A percentile compares a stretch with the other conserved stretches of the same genome.
Conservation (phyloP, 2,329 filamentous ascomycete genomes). For the Nectriaceae sp. region DNA sequence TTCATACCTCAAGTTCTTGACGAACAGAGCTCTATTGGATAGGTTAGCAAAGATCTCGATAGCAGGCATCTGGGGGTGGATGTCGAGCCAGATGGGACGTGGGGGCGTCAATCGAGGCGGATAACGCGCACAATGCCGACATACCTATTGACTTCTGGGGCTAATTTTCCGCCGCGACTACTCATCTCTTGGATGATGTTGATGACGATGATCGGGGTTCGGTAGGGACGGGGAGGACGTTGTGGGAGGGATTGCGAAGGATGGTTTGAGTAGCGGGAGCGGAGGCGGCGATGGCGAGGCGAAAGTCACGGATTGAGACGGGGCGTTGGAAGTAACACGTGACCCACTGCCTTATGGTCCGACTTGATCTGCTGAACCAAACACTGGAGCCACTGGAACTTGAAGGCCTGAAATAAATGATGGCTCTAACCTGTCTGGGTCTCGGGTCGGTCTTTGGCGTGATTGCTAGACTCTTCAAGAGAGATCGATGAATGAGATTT, state of each 20-base stretch:
- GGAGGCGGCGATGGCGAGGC: slow-evolving; percentile 31
- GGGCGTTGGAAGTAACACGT: slow-evolving; percentile 27
- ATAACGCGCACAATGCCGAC: slow-evolving; percentile 20
- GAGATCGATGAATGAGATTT: too few species aligned
- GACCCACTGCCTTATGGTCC: slow-evolving; percentile 21
- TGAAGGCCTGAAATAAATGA: not conserved
- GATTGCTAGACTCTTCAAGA: slow-evolving; percentile 17
- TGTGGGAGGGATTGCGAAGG: slow-evolving; percentile 27
- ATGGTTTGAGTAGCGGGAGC: slow-evolving; percentile 30
- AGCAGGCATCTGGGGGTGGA: slow-evolving; percentile 2
- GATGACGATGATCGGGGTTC: slow-evolving; percentile 33
- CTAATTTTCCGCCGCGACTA: slow-evolving; percentile 96
- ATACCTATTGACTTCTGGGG: slow-evolving; percentile 98
- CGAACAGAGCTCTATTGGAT: slow-evolving; percentile 86
- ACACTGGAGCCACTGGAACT: not conserved
- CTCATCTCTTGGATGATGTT: slow-evolving; percentile 76
- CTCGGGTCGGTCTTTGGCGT: slow-evolving; percentile 19
- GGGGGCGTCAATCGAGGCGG: slow-evolving; percentile 10
- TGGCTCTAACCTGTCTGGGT: slow-evolving; percentile 1
- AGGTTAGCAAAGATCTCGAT: slow-evolving; percentile 33
- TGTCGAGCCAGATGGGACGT: slow-evolving; percentile 10
- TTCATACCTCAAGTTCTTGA: slow-evolving; percentile 95
- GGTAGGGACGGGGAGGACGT: slow-evolving; percentile 29
- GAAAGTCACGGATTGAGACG: slow-evolving; percentile 26
- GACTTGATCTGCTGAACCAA: slow-evolving; percentile 8